Conservation (phyloP, 2,329 filamentous ascomycete species). For the Trichoderma sp. region DNA sequence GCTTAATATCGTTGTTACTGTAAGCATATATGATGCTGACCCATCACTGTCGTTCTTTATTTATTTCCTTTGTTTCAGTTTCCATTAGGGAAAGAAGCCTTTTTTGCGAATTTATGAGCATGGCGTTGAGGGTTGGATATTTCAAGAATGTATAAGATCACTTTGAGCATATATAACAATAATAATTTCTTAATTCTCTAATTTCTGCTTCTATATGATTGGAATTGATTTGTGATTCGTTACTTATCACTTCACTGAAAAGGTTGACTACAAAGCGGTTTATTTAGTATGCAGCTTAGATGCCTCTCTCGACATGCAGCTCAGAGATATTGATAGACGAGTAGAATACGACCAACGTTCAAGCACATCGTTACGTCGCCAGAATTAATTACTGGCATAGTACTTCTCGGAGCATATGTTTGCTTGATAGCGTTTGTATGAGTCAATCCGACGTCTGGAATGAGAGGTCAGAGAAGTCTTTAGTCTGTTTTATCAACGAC, state of each 20-base stretch:
- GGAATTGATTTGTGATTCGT: neutral
- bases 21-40: neutral
- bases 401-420: neutral
- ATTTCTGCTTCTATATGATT: neutral
- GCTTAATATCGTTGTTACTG: neutral
- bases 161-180: neutral
- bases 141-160: neutral
- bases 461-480: neutral
- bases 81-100: neutral
- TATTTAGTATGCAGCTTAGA: neutral
- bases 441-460: neutral
- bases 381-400: neutral
- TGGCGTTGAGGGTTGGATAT: neutral
- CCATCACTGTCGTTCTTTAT: neutral
- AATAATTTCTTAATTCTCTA: neutral
- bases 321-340: neutral
- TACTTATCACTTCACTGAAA: neutral
- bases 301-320: neutral
- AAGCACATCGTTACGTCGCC: neutral
- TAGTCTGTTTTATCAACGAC: neutral
- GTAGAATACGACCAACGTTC: neutral
- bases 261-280: no score
- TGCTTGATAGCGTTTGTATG: neutral
- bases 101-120: neutral
- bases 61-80: neutral